Conservation (phyloP, 2,329 filamentous ascomycete genomes). For the Cladosporium sp. region DNA sequence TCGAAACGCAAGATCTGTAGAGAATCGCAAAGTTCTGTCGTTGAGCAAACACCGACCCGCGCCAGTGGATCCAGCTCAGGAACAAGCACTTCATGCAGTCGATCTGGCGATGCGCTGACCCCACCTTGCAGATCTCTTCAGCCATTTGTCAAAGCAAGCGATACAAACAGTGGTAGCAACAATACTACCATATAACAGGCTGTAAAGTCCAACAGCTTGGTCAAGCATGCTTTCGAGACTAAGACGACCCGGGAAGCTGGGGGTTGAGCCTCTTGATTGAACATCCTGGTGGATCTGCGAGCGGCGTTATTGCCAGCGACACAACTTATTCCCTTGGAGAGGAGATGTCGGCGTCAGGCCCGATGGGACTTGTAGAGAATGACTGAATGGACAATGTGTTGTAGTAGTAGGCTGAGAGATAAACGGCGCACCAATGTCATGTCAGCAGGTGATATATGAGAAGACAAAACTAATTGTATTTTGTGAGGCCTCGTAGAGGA, state of each 20-base stretch:
- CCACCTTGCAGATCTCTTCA: constrained; percentile 1
- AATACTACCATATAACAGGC: background rate
- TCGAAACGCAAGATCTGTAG: too few species aligned
- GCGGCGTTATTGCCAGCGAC: background rate
- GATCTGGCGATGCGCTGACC: background rate
- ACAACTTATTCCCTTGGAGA: background rate
- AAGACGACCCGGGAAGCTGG: background rate
- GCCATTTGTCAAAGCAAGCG: background rate
- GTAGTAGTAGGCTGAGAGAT: too few species aligned
- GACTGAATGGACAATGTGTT: too few species aligned
- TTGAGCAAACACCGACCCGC: background rate
- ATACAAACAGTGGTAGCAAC: background rate
- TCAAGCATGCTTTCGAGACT: background rate
- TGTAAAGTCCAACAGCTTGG: background rate
- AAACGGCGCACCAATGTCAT: too few species aligned
- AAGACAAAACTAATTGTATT: too few species aligned
- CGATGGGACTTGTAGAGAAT: too few species aligned
- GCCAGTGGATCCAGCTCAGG: background rate
- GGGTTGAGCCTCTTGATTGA: background rate
- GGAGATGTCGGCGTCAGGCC: too few species aligned
- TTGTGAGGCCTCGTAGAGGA: too few species aligned
- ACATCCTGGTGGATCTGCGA: background rate
- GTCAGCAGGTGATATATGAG: too few species aligned
- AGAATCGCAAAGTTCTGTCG: background rate
- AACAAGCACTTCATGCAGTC: background rate